phyloP scores from a whole-genome alignment of 2,329 filamentous ascomycete species.

The Claviceps pusilla region DNA sequence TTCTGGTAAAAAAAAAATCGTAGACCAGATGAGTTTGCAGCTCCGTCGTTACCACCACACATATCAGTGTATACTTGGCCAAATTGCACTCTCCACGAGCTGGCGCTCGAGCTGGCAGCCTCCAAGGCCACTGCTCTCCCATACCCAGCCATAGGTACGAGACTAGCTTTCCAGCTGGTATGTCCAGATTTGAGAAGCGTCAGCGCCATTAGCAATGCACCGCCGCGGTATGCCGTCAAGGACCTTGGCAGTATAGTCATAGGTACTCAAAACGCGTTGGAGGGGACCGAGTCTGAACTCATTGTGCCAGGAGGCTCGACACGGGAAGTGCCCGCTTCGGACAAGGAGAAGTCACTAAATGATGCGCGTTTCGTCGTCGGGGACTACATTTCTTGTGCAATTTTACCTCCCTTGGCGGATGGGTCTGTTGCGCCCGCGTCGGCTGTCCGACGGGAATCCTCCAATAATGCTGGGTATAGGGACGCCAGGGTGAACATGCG shows the following conservation, averaged over 20 bases:
- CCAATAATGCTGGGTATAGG: slow-evolving; percentile 4
- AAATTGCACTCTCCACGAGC: slow-evolving; percentile 64
- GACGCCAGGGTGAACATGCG: slow-evolving; percentile 12
- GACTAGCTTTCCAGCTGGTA: slow-evolving; percentile 75
- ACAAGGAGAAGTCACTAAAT: slow-evolving; percentile 63
- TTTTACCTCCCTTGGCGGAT: slow-evolving; percentile 59
- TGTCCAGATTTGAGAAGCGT: slow-evolving; percentile 53
- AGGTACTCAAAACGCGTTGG: slow-evolving; percentile 36
- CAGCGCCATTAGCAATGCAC: slow-evolving; percentile 12
- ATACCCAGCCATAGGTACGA: slow-evolving; percentile 60
- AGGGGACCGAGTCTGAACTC: slow-evolving; percentile 25
- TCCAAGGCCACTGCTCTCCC: slow-evolving; percentile 54
- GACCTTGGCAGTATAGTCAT: slow-evolving; percentile 75
- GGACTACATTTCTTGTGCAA: slow-evolving; percentile 73
- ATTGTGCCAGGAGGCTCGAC: slow-evolving; percentile 19
- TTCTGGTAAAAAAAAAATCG: background rate
- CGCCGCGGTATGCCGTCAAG: slow-evolving; percentile 54
- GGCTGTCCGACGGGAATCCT: slow-evolving; percentile 15
- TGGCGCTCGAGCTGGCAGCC: slow-evolving; percentile 60
- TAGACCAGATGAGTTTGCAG: slow-evolving; percentile 56
- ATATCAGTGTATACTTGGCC: slow-evolving; percentile 79
- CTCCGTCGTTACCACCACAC: slow-evolving; percentile 44
- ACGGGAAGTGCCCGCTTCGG: slow-evolving; percentile 39
- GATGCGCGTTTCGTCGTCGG: slow-evolving; percentile 76
- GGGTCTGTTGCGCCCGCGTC: slow-evolving; percentile 57